These are phyloP conservation scores for Aureobasidium uvarum DNA, from an alignment of 2,329 filamentous ascomycete species.

Conservation along the genomic window DNA sequence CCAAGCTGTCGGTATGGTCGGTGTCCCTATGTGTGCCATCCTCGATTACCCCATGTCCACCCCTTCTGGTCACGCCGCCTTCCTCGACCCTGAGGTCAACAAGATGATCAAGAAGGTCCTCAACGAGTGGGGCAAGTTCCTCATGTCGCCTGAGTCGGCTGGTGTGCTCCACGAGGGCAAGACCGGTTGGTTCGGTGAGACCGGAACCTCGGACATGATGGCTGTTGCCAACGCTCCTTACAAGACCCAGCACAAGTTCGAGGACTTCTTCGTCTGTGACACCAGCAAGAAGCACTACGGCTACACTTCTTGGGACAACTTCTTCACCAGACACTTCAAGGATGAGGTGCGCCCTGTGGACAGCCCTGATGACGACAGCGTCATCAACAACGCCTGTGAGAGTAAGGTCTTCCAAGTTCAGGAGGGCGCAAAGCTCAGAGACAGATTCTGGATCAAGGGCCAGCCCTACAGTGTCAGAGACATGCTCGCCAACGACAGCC, in stretches of 20 bases:
- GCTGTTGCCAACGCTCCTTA: slow-evolving; percentile 36
- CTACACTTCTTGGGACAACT: slow-evolving; percentile 67
- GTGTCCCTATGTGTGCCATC: slow-evolving; percentile 50
- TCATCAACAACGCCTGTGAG: slow-evolving; percentile 65
- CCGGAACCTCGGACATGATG: slow-evolving; percentile 42
- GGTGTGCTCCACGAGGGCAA: slow-evolving; percentile 41
- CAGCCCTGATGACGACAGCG: slow-evolving; percentile 52
- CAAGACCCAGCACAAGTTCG: slow-evolving; percentile 35
- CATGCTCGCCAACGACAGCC: slow-evolving; percentile 54
- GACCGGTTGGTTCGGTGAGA: slow-evolving; percentile 45
- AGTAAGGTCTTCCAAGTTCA: slow-evolving; percentile 57
- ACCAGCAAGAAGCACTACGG: slow-evolving; percentile 55
- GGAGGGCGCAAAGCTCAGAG: slow-evolving; percentile 53
- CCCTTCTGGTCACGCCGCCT: slow-evolving; percentile 54
- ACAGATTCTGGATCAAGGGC: slow-evolving; percentile 66
- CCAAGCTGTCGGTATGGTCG: slow-evolving; percentile 28
- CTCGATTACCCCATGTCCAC: slow-evolving; percentile 62
- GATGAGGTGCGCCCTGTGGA: slow-evolving; percentile 60
- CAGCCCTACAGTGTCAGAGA: slow-evolving; percentile 60
- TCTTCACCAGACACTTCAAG: slow-evolving; percentile 62
- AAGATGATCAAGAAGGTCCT: slow-evolving; percentile 53
- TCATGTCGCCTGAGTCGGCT: slow-evolving; percentile 38
- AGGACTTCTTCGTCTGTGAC: slow-evolving; percentile 62
- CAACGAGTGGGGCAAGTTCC: slow-evolving; percentile 48
- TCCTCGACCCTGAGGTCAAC: slow-evolving; percentile 55